Conservation (phyloP, 2,329 filamentous ascomycete species). For the Microdochium nivale region DNA sequence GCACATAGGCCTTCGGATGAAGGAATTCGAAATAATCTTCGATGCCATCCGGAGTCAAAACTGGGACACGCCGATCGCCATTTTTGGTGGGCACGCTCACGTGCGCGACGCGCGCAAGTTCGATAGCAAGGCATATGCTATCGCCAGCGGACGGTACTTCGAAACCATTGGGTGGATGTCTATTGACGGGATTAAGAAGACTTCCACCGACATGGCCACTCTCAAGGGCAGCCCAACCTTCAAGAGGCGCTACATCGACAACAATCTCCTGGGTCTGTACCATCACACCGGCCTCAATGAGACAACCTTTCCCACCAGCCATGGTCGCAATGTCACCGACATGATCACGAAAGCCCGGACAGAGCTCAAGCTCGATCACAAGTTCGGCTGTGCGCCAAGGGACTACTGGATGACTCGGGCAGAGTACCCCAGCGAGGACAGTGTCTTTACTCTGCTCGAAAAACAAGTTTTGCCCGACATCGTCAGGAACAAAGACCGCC, state of each 20-base stretch:
- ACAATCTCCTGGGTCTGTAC: slow-evolving; percentile 77
- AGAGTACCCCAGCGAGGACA: slow-evolving; percentile 63
- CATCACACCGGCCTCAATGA: slow-evolving; percentile 70
- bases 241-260: slow-evolving; percentile 81
- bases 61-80: slow-evolving; percentile 77
- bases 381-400: slow-evolving; percentile 75
- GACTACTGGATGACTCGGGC: slow-evolving; percentile 76
- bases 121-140: slow-evolving; percentile 66
- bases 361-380: slow-evolving; percentile 61
- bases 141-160: slow-evolving; percentile 87
- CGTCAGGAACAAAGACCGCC: slow-evolving; percentile 47
- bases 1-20: slow-evolving; percentile 74
- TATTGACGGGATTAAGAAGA: slow-evolving; percentile 50
- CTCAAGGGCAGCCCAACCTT: slow-evolving; percentile 44
- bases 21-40: slow-evolving; percentile 71
- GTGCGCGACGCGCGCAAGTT: slow-evolving; percentile 78
- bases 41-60: slow-evolving; percentile 67
- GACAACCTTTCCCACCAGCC: slow-evolving; percentile 65
- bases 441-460: slow-evolving; percentile 75
- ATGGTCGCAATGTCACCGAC: slow-evolving; percentile 62
- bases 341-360: slow-evolving; percentile 64
- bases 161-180: slow-evolving; percentile 95
- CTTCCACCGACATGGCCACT: slow-evolving; percentile 20
- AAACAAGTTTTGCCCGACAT: slow-evolving; percentile 64
- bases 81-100: slow-evolving; percentile 87